Conservation (phyloP, 495 filamentous ascomycete species). For the Penicillium malachiteum region DNA sequence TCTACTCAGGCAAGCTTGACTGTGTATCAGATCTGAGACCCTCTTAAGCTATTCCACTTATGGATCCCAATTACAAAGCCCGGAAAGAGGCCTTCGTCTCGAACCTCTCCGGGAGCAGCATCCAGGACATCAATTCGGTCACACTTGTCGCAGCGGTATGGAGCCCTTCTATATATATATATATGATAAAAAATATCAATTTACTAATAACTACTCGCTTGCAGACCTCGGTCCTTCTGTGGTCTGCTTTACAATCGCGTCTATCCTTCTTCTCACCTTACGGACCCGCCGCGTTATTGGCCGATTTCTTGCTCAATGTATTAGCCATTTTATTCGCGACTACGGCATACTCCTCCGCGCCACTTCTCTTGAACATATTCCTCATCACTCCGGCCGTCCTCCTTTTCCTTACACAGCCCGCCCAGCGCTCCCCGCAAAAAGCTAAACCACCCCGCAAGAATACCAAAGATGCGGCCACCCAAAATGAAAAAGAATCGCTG, state of each 20-base stretch:
- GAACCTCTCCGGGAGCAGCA: constrained; percentile 78
- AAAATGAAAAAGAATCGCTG: constrained; percentile 46
- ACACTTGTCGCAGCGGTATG: constrained; percentile 81
- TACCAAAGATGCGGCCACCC: constrained; percentile 27
- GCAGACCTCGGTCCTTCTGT: constrained; percentile 79
- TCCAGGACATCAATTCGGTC: constrained; percentile 83
- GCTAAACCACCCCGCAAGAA: constrained; percentile 56
- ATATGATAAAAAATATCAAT: too few relatives aligned
- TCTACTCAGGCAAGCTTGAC: neutral
- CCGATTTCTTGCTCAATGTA: constrained; percentile 87
- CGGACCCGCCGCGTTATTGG: constrained; percentile 59
- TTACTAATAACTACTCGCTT: too few relatives aligned
- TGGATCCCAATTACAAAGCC: constrained; percentile 75
- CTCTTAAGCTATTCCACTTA: constrained; percentile 19
- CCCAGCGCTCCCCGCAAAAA: constrained; percentile 48
- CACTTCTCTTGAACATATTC: constrained; percentile 72
- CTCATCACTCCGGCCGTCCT: constrained; percentile 68
- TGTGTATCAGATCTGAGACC: neutral
- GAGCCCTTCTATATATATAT: neutral
- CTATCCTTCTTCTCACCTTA: constrained; percentile 80
- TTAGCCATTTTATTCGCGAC: constrained; percentile 76
- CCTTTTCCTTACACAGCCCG: constrained; percentile 52
- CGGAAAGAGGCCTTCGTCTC: constrained; percentile 95
- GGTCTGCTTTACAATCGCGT: constrained; percentile 87
- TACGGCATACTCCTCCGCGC: constrained; percentile 78